These are phyloP conservation scores for Rhodomyrtus psidioides DNA, from an alignment of 441 rosid genomes.

Conservation along the genomic window DNA sequence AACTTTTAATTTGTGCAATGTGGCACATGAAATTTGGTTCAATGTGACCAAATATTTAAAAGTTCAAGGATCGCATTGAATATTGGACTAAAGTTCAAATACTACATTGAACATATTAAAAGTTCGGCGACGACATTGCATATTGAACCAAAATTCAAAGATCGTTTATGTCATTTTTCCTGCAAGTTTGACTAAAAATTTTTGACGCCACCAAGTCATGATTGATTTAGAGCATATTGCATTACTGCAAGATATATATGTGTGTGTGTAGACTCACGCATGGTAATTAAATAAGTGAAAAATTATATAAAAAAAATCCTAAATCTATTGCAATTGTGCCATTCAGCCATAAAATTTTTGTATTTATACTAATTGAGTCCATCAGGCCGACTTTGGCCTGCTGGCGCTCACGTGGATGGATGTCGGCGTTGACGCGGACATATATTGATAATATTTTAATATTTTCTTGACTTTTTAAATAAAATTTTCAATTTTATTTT, in stretches of 20 bases:
- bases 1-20: rapidly evolving
- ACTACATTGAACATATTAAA: rapidly evolving
- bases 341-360: no score
- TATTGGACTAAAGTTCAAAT: background rate
- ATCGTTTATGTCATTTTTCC: rapidly evolving
- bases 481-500: no score
- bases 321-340: no score
- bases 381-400: no score
- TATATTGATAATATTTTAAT: no score
- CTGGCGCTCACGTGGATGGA: no score
- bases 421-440: no score
- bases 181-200: background rate
- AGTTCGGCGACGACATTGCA: rapidly evolving
- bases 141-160: rapidly evolving
- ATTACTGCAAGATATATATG: background rate
- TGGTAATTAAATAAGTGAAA: background rate
- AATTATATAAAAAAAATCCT: no score
- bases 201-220: background rate
- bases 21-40: rapidly evolving
- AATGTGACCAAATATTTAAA: background rate
- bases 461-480: no score
- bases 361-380: no score
- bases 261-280: background rate
- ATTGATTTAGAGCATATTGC: background rate
- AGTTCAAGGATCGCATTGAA: no score